Conservation (phyloP, 805 yeast genomes). For the Saccharomycopsis babjevae region DNA sequence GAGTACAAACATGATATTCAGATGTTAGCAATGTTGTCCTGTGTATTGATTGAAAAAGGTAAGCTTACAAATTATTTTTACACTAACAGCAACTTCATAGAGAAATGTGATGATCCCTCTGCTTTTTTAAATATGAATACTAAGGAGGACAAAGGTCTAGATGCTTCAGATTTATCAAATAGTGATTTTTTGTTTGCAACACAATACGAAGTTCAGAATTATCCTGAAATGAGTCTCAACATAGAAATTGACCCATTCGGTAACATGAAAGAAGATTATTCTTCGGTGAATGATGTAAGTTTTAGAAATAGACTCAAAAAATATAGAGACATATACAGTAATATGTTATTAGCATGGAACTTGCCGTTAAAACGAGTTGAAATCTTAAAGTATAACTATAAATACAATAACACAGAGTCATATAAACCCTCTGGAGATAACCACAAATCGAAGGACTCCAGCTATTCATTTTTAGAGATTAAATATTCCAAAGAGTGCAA, state of each 20-base stretch:
- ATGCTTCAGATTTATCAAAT: neutral
- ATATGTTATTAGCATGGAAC: conserved; percentile 74
- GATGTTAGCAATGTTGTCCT: conserved; percentile 83
- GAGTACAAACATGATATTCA: conserved; percentile 62
- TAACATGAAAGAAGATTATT: conserved; percentile 1
- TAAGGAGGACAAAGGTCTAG: neutral
- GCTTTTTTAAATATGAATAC: neutral
- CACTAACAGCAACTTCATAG: neutral
- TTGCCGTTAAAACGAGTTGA: conserved; percentile 71
- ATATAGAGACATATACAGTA: conserved; percentile 59
- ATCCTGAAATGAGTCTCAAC: conserved; percentile 19
- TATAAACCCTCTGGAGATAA: conserved; percentile 1
- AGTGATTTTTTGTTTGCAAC: neutral
- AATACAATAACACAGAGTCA: conserved; percentile 19
- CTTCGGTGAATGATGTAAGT: neutral
- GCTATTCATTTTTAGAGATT: conserved; percentile 7
- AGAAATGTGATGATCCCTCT: neutral
- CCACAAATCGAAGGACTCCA: conserved; percentile 1
- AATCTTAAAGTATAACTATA: conserved; percentile 57
- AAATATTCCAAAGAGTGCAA: conserved; percentile 20
- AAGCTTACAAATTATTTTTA: neutral
- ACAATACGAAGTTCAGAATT: conserved; percentile 4
- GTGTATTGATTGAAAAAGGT: conserved; percentile 47
- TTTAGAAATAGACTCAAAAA: conserved; percentile 10
- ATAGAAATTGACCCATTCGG: conserved; percentile 21